Percentiles rank a stretch among this genome's conserved stretches.
These are phyloP conservation scores for Ustilago curta DNA, from an alignment of 1,284 basidiomycete genomes.

Conservation along the genomic window DNA sequence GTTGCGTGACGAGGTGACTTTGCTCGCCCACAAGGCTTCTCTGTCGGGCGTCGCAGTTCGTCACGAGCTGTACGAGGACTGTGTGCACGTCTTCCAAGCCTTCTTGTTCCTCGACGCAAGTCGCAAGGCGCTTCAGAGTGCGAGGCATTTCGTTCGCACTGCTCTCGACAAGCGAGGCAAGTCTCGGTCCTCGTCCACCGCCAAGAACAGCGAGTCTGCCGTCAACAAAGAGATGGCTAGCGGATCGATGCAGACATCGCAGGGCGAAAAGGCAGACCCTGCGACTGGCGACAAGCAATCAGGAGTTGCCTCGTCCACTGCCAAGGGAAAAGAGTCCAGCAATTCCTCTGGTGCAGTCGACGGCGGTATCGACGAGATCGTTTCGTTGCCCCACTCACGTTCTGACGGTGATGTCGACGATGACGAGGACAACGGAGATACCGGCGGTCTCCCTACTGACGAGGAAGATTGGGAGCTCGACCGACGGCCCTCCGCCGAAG, in stretches of 20 bases:
- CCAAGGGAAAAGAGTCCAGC: conserved; percentile 29
- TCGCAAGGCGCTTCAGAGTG: conserved; percentile 68
- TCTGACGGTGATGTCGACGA: conserved; percentile 40
- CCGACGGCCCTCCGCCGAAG: conserved; percentile 33
- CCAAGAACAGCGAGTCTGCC: conserved; percentile 73
- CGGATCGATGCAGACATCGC: conserved; percentile 50
- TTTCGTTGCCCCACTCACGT: conserved; percentile 34
- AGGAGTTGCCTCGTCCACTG: conserved; percentile 4
- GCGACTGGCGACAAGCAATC: conserved; percentile 40
- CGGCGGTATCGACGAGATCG: conserved; percentile 48
- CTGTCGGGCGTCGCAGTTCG: conserved; percentile 86
- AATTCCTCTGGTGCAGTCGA: conserved; percentile 24
- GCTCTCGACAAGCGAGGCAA: conserved; percentile 62
- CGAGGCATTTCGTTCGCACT: conserved; percentile 68
- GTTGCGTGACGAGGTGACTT: conserved; percentile 87
- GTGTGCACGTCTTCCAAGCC: conserved; percentile 72
- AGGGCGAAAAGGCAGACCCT: conserved; percentile 50
- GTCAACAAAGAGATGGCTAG: conserved; percentile 62
- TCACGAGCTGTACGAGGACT: conserved; percentile 93
- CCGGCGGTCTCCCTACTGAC: conserved; percentile 22
- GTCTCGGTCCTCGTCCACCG: conserved; percentile 68
- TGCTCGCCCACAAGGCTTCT: conserved; percentile 94
- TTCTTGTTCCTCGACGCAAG: conserved; percentile 68
- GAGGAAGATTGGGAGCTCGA: conserved; percentile 57
- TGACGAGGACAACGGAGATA: conserved; percentile 34